Percentiles rank a stretch among this genome's conserved stretches.
phyloP scores from a whole-genome alignment of 2,329 filamentous ascomycete genomes.

The Trichoderma sp. region DNA sequence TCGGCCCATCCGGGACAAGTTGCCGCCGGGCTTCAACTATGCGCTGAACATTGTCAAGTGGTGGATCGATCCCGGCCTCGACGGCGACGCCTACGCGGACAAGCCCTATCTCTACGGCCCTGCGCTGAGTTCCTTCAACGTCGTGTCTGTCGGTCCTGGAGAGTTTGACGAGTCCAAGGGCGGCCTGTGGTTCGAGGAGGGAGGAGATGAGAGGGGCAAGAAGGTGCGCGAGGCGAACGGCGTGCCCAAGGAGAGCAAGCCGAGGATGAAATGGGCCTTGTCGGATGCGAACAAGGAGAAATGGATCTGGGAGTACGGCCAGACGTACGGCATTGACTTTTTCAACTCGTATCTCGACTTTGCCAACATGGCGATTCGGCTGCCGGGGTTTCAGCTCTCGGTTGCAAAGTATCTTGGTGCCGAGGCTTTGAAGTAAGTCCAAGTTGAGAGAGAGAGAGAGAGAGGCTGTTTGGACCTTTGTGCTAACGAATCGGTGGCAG shows the following conservation, averaged over 20 bases:
- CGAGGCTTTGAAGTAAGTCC: conserved; percentile 69
- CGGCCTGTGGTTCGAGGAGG: conserved; percentile 65
- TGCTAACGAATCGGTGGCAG: conserved; percentile 33
- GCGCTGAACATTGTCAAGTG: conserved; percentile 85
- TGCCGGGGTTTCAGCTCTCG: conserved; percentile 73
- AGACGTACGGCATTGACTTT: conserved; percentile 65
- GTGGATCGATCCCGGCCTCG: conserved; percentile 87
- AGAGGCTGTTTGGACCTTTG: conserved; percentile 11
- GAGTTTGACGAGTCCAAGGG: conserved; percentile 51
- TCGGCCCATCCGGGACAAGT: conserved; percentile 78
- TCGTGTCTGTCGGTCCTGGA: conserved; percentile 65
- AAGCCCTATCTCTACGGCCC: conserved; percentile 84
- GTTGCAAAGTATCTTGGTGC: conserved; percentile 82
- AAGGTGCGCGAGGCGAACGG: conserved; percentile 49
- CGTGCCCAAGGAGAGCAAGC: conserved; percentile 56
- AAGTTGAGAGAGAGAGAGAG: neutral
- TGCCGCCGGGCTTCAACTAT: conserved; percentile 84
- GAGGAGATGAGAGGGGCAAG: conserved; percentile 61
- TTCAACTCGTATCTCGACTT: conserved; percentile 94
- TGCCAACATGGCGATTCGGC: conserved; percentile 65
- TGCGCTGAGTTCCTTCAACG: conserved; percentile 77
- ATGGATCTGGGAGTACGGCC: conserved; percentile 59
- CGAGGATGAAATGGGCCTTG: conserved; percentile 63
- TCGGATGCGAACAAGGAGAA: conserved; percentile 50
- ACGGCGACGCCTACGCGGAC: conserved; percentile 88